These are phyloP conservation scores for Artemisia tridentata DNA, from an alignment of 129 eudicot genomes.

Conservation along the genomic window DNA sequence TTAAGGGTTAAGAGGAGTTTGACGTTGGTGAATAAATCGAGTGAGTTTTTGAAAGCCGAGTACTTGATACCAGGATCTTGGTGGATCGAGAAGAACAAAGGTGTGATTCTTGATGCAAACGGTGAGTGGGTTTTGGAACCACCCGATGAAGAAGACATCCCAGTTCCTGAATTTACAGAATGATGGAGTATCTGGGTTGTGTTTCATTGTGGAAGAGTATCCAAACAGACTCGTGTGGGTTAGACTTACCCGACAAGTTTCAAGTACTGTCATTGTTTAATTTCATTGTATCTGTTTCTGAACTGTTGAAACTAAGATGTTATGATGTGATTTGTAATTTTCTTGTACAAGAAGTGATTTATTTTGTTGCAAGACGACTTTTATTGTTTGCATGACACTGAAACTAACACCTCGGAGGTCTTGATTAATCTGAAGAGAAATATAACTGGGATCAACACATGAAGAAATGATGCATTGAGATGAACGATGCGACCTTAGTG, in stretches of 20 bases:
- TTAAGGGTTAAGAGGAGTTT: conserved; percentile 60
- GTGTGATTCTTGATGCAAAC: conserved; percentile 54
- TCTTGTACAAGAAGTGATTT: background rate
- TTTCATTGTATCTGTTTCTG: background rate
- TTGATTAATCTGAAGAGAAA: too few species aligned
- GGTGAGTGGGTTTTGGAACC: conserved; percentile 78
- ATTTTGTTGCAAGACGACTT: background rate
- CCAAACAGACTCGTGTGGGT: too few species aligned
- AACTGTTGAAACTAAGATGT: background rate
- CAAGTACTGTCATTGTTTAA: background rate
- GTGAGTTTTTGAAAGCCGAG: conserved; percentile 79
- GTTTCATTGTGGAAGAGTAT: background rate
- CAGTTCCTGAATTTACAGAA: conserved; percentile 49
- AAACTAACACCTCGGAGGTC: too few species aligned
- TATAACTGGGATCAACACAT: background rate
- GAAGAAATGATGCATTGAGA: too few species aligned
- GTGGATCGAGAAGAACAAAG: conserved; percentile 97
- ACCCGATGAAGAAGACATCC: conserved; percentile 58
- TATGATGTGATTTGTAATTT: conserved; percentile 3
- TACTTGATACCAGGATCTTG: conserved; percentile 73
- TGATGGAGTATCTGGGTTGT: background rate
- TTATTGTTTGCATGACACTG: too few species aligned
- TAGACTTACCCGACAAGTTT: too few species aligned
- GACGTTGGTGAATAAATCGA: conserved; percentile 82
- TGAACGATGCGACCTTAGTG: too few species aligned